Evolutionary conservation across 1,284 basidiomycete species (phyloP), one percentile per base, ranked within the genome.

Genomic region (Grifola frondosa): DNA sequence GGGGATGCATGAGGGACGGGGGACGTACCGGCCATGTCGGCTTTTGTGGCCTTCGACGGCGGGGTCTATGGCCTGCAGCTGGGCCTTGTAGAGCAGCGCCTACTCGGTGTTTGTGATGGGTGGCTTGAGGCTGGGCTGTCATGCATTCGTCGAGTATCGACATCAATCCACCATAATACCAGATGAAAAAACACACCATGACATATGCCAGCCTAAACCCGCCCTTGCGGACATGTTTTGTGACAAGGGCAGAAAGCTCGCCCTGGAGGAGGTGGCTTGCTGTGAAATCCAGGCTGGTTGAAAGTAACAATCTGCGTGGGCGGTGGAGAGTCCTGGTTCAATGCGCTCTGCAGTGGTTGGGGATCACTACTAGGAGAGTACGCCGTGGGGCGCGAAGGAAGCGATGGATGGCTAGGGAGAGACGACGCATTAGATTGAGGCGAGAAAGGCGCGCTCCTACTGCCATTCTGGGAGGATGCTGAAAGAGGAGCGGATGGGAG

Each of bases 161-260:
- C 21, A 30, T 22, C 41, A 21, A 17, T 41, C 24, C 36, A 32
- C 28, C 33, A 28, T 34, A 7, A 8, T 29, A 20, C 8, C 9
- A 20, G 26, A 23, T n/a, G 10, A 16, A 22, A 20, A 33, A 16
- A 62, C 66, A 28, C 56, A 91, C 92, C 96, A 99, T 99, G 31
- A 99, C 92, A 69, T 97, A 99, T 52, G 88, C 96, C 31, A 95
- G 76, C 46, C 77, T 70, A 59, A 98, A 91, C 1, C 96, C 96
- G 35, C 97, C 96, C 60, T 81, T 69, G 15, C 79, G 74, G 35
- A 99, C 89, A 73, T 98, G 94, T 29, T 93, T 91, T 6, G 88
- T 84, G 30, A 98, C 91, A 25, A 98, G 78, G 48, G 80, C 72
- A 46, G 88, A 85, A 59, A 96, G 71, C 22, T 79, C 68, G 28